phyloP scores from a whole-genome alignment of 176 grass and related monocot species.

The Hsuehochloa calcarea region DNA sequence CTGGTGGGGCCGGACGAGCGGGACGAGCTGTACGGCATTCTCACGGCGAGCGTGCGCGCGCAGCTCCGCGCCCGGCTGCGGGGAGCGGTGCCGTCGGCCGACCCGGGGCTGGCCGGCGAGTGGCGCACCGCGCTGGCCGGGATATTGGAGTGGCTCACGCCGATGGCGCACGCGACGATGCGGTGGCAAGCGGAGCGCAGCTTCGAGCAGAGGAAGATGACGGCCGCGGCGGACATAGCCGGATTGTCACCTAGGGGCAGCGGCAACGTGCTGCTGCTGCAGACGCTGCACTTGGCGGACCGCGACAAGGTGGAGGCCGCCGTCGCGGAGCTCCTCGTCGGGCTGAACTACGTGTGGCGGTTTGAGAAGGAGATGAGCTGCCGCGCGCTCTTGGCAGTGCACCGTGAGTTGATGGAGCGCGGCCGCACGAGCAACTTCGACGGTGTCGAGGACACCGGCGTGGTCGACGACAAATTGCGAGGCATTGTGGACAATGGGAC shows the following conservation, averaged over 20 bases:
- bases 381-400: slow-evolving; percentile 45
- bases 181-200: slow-evolving; percentile 82
- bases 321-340: slow-evolving; percentile 74
- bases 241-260: not conserved
- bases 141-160: slow-evolving; percentile 73
- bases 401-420: slow-evolving; percentile 25
- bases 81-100: slow-evolving; percentile 40
- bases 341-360: slow-evolving; percentile 81
- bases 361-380: slow-evolving; percentile 76
- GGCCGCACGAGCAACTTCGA: not conserved
- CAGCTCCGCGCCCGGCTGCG: slow-evolving; percentile 55
- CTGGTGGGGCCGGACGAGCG: slow-evolving; percentile 56
- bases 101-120: slow-evolving; percentile 51
- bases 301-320: slow-evolving; percentile 71
- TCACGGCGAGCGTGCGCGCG: slow-evolving; percentile 66
- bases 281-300: slow-evolving; percentile 79
- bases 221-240: not conserved
- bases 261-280: slow-evolving; percentile 55
- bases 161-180: slow-evolving; percentile 82
- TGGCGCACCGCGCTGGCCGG: slow-evolving; percentile 67
- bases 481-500: slow-evolving; percentile 33
- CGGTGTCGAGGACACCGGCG: not conserved
- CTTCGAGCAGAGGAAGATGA: slow-evolving; percentile 43
- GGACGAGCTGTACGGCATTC: slow-evolving; percentile 80
- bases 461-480: not conserved